Conservation (phyloP, 148 eudicot genomes). For the Silene conica region DNA sequence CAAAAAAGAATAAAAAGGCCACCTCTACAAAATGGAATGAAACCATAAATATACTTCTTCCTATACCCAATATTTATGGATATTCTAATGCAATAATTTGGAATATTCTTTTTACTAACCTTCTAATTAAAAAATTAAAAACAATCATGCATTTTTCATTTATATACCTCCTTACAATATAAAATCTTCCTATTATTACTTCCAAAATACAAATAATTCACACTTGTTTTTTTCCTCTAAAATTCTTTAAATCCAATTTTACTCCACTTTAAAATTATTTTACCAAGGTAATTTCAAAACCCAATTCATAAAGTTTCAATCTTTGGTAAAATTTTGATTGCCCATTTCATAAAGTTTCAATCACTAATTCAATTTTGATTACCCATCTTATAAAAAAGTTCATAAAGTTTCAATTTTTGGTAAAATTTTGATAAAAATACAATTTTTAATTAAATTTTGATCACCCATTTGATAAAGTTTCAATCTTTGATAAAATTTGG, state of each 20-base stretch:
- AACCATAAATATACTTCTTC: conserved; percentile 35
- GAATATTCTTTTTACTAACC: conserved; percentile 32
- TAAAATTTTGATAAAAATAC: neutral
- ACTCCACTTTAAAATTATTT: neutral
- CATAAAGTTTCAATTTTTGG: neutral
- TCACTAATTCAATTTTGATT: neutral
- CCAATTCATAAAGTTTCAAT: neutral
- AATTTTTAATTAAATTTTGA: neutral
- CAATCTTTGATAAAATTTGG: conserved; percentile 2
- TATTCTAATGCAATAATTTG: conserved; percentile 35
- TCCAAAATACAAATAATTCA: neutral
- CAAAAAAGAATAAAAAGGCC: neutral
- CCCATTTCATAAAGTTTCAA: neutral
- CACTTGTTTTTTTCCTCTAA: neutral
- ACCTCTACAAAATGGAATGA: conserved; percentile 24
- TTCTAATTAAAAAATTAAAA: conserved; percentile 1
- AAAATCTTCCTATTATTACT: neutral
- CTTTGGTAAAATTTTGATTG: neutral
- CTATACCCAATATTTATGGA: conserved; percentile 25
- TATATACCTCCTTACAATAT: conserved; percentile 16
- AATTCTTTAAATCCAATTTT: neutral
- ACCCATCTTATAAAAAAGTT: neutral
- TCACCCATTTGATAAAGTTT: neutral
- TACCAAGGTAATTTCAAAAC: neutral
- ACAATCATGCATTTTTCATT: neutral